These are phyloP conservation scores for Pelagophyceae sp. DNA, from an alignment of 352 stramenopile genomes.

Conservation along the genomic window DNA sequence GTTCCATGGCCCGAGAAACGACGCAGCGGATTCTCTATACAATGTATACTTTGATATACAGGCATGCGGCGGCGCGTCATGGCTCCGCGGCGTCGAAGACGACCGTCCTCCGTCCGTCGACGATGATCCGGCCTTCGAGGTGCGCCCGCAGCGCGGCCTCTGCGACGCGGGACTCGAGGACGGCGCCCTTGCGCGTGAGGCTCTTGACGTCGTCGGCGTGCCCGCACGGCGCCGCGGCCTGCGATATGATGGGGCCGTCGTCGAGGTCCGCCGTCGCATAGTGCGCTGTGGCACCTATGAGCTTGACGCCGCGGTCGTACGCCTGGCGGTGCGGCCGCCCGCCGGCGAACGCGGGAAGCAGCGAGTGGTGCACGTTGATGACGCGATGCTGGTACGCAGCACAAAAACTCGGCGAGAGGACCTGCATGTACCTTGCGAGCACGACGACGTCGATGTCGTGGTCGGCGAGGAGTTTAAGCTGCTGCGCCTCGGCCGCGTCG, in stretches of 20 bases:
- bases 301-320: slow-evolving; percentile 57
- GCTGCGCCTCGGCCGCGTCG: not conserved
- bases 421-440: slow-evolving; percentile 64
- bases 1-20: too few species aligned
- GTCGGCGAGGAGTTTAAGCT: slow-evolving; percentile 49
- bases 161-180: slow-evolving; percentile 46
- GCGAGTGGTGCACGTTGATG: slow-evolving; percentile 68
- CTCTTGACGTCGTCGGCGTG: slow-evolving; percentile 54
- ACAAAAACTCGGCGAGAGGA: slow-evolving; percentile 51
- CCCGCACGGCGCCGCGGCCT: slow-evolving; percentile 39
- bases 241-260: slow-evolving; percentile 59
- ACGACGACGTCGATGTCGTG: slow-evolving; percentile 56
- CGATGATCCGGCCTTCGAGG: slow-evolving; percentile 56
- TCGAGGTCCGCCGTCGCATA: slow-evolving; percentile 58
- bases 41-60: too few species aligned
- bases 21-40: too few species aligned
- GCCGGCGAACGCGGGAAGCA: slow-evolving; percentile 58
- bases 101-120: slow-evolving; percentile 46
- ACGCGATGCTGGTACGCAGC: slow-evolving; percentile 43
- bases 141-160: slow-evolving; percentile 51
- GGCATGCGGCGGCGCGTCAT: too few species aligned
- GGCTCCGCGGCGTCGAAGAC: not conserved
- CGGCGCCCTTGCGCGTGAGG: slow-evolving; percentile 52
- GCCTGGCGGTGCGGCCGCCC: slow-evolving; percentile 51
- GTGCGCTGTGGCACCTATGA: slow-evolving; percentile 63